Conservation (phyloP, 305 asterid genomes). For the Fraxinus velutina region DNA sequence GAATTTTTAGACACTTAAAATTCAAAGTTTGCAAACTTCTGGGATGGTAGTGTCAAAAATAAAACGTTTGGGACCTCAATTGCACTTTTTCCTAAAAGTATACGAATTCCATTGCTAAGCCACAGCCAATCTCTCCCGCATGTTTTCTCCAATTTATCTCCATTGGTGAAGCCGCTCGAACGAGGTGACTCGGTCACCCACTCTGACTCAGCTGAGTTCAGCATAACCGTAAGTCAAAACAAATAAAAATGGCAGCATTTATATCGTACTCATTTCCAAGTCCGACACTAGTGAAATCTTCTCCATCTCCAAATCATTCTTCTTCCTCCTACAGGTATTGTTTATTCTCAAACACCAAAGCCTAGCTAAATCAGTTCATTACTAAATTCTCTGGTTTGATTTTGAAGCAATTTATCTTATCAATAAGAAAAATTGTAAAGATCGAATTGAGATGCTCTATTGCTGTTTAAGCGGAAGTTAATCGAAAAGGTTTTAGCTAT, state of each 20-base stretch:
- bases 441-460: not conserved
- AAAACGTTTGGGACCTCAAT: not conserved
- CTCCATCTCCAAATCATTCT: constrained; percentile 16
- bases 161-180: not conserved
- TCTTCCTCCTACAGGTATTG: constrained; percentile 30
- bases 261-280: constrained; percentile 19
- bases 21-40: not conserved
- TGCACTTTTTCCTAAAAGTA: not conserved
- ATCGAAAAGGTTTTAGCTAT: not conserved
- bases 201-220: not conserved
- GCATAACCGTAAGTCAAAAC: not conserved
- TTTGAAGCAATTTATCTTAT: not conserved
- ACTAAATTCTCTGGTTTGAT: not conserved
- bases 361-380: not conserved
- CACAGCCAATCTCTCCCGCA: not conserved
- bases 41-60: not conserved
- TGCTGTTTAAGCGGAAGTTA: not conserved
- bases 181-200: not conserved
- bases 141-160: constrained; percentile 7
- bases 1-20: not conserved
- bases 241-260: constrained; percentile 28
- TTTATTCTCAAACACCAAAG: constrained; percentile 6
- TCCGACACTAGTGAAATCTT: constrained; percentile 14
- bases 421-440: not conserved
- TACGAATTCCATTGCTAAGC: not conserved